Percentiles rank a stretch among this genome's conserved stretches.
phyloP scores from a whole-genome alignment of 1,139 yeast genomes.

The Magnusiomyces suaveolens region DNA sequence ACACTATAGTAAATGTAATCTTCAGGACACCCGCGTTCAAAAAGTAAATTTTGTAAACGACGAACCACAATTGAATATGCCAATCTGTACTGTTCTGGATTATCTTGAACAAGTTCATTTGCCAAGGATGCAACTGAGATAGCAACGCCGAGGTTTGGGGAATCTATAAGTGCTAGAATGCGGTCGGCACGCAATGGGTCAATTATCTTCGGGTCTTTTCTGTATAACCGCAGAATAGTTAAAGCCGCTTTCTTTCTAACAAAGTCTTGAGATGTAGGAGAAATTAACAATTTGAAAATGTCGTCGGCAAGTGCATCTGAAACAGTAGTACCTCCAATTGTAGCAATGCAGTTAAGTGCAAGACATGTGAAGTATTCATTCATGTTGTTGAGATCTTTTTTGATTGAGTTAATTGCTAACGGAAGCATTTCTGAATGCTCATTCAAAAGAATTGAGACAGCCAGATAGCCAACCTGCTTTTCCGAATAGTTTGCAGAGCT shows the following conservation, averaged over 20 bases:
- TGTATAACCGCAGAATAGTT: slow-evolving; percentile 46
- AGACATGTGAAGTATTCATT: slow-evolving; percentile 57
- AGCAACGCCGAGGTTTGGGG: slow-evolving; percentile 57
- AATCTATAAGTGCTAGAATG: slow-evolving; percentile 54
- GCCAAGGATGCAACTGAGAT: slow-evolving; percentile 58
- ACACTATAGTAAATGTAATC: slow-evolving; percentile 60
- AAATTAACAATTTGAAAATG: slow-evolving; percentile 60
- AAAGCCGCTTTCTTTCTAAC: slow-evolving; percentile 65
- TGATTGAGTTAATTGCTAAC: slow-evolving; percentile 41
- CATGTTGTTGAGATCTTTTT: slow-evolving; percentile 44
- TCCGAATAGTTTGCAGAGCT: slow-evolving; percentile 55
- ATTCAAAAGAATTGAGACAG: slow-evolving; percentile 49
- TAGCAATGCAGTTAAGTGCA: slow-evolving; percentile 68
- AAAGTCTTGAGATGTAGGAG: slow-evolving; percentile 54
- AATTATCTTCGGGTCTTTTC: slow-evolving; percentile 37
- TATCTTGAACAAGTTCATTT: slow-evolving; percentile 47
- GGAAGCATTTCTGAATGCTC: slow-evolving; percentile 36
- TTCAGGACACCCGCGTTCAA: slow-evolving; percentile 43
- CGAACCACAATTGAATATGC: slow-evolving; percentile 53
- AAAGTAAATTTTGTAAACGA: slow-evolving; percentile 40
- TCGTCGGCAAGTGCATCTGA: slow-evolving; percentile 48
- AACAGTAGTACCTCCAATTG: slow-evolving; percentile 40
- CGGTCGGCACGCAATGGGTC: slow-evolving; percentile 68
- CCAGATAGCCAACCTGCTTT: slow-evolving; percentile 75
- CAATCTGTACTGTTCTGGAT: slow-evolving; percentile 43